These are phyloP conservation scores for Balakata baccata DNA, from an alignment of 345 rosid genomes.

Conservation along the genomic window DNA sequence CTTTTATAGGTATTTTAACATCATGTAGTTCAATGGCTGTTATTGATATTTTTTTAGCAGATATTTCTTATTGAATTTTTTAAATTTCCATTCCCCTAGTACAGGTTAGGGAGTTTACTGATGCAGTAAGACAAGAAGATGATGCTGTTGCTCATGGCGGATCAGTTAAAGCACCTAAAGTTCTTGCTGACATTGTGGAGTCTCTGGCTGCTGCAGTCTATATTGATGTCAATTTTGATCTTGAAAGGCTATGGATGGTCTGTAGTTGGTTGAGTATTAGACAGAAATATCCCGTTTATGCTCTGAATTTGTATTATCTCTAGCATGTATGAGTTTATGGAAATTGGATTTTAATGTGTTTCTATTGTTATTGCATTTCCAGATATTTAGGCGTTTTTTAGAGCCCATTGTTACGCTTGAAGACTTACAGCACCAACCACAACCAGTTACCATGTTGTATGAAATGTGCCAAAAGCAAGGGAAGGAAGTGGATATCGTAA, in stretches of 20 bases:
- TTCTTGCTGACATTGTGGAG: conserved; percentile 75
- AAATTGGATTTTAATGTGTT: not conserved
- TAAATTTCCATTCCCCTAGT: not conserved
- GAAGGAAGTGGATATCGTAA: conserved; percentile 45
- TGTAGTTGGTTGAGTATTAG: conserved; percentile 15
- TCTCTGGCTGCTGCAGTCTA: conserved; percentile 74
- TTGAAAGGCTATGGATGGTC: conserved; percentile 68
- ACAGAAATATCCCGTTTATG: not conserved
- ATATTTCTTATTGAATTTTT: too few relatives aligned
- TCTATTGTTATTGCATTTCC: not conserved
- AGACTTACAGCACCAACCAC: conserved; percentile 59
- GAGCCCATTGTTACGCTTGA: conserved; percentile 63
- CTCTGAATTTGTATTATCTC: not conserved
- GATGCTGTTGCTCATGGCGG: conserved; percentile 51
- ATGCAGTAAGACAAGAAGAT: conserved; percentile 51
- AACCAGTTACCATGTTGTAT: conserved; percentile 59
- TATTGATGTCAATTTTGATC: conserved; percentile 54
- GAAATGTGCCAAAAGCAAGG: conserved; percentile 63
- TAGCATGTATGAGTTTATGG: not conserved
- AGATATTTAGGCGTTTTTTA: conserved; percentile 64
- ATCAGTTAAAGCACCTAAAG: conserved; percentile 69
- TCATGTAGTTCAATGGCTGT: too few relatives aligned
- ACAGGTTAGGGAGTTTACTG: conserved; percentile 60
- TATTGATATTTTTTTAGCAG: too few relatives aligned
- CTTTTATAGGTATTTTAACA: too few relatives aligned